A percentile compares a stretch with the other conserved stretches of the same genome.
phyloP scores from a whole-genome alignment of 805 yeast genomes.

The Blastobotrys chiropterorum region DNA sequence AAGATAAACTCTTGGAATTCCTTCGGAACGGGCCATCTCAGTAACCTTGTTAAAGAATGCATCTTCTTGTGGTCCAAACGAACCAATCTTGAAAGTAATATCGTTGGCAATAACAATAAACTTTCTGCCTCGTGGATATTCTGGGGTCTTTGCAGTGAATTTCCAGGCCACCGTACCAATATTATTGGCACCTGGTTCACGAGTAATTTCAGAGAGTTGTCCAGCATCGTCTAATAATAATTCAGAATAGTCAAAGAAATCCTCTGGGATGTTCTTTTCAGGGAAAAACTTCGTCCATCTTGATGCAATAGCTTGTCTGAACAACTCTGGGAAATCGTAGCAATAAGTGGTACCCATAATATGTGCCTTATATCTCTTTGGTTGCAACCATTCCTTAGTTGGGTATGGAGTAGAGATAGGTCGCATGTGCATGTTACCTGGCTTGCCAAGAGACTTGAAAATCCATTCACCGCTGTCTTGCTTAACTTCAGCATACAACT shows the following conservation, averaged over 20 bases:
- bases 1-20: constrained; percentile 91
- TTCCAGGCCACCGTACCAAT: constrained; percentile 98
- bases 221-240: constrained; percentile 79
- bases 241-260: constrained; percentile 72
- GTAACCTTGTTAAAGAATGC: constrained; percentile 87
- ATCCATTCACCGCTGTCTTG: constrained; percentile 94
- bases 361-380: constrained; percentile 97
- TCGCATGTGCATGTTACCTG: constrained; percentile 97
- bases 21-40: constrained; percentile 80
- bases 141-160: constrained; percentile 87
- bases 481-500: constrained; percentile 89
- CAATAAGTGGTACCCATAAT: constrained; percentile 97
- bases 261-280: constrained; percentile 45
- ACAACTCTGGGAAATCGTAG: constrained; percentile 97
- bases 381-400: constrained; percentile 96
- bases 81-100: constrained; percentile 96
- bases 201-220: constrained; percentile 74
- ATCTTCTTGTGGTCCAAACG: constrained; percentile 97
- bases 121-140: constrained; percentile 94
- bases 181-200: constrained; percentile 95
- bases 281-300: constrained; percentile 65
- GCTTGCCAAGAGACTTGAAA: constrained; percentile 88
- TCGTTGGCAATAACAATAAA: constrained; percentile 92
- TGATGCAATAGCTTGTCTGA: constrained; percentile 82
- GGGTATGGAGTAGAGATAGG: constrained; percentile 95